These are phyloP conservation scores for Nematodospora anomalae DNA, from an alignment of 1,139 yeast genomes.

Conservation along the genomic window DNA sequence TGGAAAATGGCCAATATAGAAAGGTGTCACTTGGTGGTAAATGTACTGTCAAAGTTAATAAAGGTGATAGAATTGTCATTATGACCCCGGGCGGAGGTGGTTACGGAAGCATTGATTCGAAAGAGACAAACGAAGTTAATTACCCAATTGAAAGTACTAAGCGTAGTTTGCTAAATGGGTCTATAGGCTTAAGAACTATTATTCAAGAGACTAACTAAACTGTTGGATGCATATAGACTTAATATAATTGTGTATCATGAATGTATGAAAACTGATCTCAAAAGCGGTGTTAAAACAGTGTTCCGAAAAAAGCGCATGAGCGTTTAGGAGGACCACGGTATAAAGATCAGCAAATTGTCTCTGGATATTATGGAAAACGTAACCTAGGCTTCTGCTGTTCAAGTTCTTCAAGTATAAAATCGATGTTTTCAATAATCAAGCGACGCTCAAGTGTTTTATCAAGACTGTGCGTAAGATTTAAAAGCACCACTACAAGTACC, in stretches of 20 bases:
- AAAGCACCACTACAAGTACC: not conserved
- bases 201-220: slow-evolving; percentile 38
- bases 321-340: too few species aligned
- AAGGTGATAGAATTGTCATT: slow-evolving; percentile 45
- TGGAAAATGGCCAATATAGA: slow-evolving; percentile 23
- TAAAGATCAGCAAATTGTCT: too few species aligned
- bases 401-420: not conserved
- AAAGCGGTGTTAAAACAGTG: not conserved
- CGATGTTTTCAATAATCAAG: slow-evolving; percentile 2
- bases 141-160: slow-evolving; percentile 27
- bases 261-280: not conserved
- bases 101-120: slow-evolving; percentile 26
- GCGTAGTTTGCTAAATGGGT: slow-evolving; percentile 34
- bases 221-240: not conserved
- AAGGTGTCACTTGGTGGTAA: slow-evolving; percentile 43
- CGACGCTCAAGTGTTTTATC: not conserved
- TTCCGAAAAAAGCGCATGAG: too few species aligned
- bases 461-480: slow-evolving; percentile 1
- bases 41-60: slow-evolving; percentile 37
- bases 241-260: slow-evolving; percentile 1
- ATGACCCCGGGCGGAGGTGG: slow-evolving; percentile 55
- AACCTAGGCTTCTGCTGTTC: too few species aligned
- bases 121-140: slow-evolving; percentile 14
- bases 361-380: too few species aligned
- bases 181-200: slow-evolving; percentile 34